phyloP scores from a whole-genome alignment of 2,329 filamentous ascomycete genomes.

The Fusarium acutatum region DNA sequence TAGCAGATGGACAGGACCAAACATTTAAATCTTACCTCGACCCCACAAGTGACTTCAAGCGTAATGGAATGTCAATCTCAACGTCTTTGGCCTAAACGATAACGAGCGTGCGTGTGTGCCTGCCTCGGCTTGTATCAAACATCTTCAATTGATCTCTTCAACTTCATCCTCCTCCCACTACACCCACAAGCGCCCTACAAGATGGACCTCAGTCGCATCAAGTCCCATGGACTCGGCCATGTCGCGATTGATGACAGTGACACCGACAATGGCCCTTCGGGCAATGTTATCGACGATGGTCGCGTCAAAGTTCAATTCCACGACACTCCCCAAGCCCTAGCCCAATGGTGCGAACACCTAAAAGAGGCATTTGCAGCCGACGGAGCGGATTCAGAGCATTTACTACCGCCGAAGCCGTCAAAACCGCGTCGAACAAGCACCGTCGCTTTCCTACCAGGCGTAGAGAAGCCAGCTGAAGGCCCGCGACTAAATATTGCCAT shows the following conservation, averaged over 20 bases:
- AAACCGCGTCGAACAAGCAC: slow-evolving; percentile 35
- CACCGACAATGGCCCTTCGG: slow-evolving; percentile 32
- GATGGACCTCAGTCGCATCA: slow-evolving; percentile 44
- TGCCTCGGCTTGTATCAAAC: background rate
- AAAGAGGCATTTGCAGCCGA: slow-evolving; percentile 20
- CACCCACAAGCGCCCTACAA: background rate
- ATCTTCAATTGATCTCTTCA: background rate
- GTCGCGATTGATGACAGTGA: slow-evolving; percentile 36
- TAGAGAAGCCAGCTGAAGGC: slow-evolving; percentile 19
- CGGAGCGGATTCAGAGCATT: background rate
- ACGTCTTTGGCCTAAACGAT: background rate
- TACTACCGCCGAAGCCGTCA: slow-evolving; percentile 14
- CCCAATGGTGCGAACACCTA: slow-evolving; percentile 40
- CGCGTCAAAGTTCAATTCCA: slow-evolving; percentile 46
- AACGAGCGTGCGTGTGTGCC: background rate
- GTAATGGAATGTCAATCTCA: background rate
- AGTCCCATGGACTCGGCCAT: slow-evolving; percentile 41
- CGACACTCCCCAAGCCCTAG: slow-evolving; percentile 38
- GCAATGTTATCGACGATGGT: slow-evolving; percentile 42
- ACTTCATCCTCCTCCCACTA: background rate
- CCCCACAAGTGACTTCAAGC: slow-evolving; percentile 14
- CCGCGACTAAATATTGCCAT: slow-evolving; percentile 46
- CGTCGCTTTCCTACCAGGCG: slow-evolving; percentile 22
- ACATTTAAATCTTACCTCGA: background rate
- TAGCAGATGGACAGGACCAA: background rate